Percentiles rank a stretch among this genome's conserved stretches.
Conservation (phyloP, 2,329 filamentous ascomycete genomes). For the Beauveria australis region DNA sequence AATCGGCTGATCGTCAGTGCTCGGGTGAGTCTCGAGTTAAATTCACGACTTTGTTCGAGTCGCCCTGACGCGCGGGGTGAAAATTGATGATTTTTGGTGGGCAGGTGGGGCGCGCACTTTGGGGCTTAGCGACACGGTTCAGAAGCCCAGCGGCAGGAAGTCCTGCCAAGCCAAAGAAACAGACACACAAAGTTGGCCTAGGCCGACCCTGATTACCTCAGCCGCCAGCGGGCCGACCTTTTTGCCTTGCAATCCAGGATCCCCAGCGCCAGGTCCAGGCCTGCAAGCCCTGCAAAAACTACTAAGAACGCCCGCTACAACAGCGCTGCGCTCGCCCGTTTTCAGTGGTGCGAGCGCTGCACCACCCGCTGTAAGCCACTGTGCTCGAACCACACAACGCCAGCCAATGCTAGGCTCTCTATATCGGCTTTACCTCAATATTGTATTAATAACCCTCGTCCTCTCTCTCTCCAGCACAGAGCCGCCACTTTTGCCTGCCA, state of each 20-base stretch:
- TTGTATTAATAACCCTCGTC: conserved; percentile 8
- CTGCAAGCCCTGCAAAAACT: too few relatives aligned
- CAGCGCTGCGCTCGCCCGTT: not conserved
- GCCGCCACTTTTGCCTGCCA: not conserved
- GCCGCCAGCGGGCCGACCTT: not conserved
- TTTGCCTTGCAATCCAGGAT: not conserved
- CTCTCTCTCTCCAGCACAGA: not conserved
- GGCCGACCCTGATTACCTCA: conserved; percentile 13
- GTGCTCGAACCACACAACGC: not conserved
- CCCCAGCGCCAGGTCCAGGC: too few relatives aligned
- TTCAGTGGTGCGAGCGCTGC: not conserved
- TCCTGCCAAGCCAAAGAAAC: not conserved
- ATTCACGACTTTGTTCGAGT: conserved; percentile 15
- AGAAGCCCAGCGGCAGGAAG: not conserved
- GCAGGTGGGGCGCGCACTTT: conserved; percentile 29
- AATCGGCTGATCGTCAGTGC: conserved; percentile 1
- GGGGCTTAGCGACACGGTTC: conserved; percentile 28
- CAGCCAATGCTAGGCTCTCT: conserved; percentile 15
- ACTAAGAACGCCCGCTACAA: not conserved
- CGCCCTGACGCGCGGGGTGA: conserved; percentile 13
- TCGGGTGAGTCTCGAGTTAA: conserved; percentile 6
- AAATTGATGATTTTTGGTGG: conserved; percentile 37
- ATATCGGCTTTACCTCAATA: conserved; percentile 5
- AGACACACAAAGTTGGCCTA: conserved; percentile 9
- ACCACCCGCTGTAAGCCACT: not conserved